phyloP scores from a whole-genome alignment of 2,329 filamentous ascomycete species.

The Rhynchosporium secalis region DNA sequence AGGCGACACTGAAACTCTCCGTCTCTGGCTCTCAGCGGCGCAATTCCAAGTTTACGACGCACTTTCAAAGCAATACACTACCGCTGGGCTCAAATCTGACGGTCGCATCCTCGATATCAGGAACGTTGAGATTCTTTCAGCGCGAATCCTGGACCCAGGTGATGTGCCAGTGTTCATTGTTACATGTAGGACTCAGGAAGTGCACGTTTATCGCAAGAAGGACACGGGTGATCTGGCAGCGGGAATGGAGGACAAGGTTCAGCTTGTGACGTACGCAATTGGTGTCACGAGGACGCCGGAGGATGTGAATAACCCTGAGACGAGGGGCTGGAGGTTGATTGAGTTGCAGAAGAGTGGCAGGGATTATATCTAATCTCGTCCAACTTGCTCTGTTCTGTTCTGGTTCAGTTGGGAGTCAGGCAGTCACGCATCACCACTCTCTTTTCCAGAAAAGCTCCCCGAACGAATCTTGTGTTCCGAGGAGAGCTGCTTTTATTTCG shows the following conservation, averaged over 20 bases:
- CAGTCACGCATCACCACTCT: neutral
- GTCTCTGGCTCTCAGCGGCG: slow-evolving; percentile 92
- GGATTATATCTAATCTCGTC: slow-evolving; percentile 68
- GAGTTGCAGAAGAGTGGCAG: slow-evolving; percentile 98
- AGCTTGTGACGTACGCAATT: slow-evolving; percentile 97
- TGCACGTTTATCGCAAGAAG: slow-evolving; percentile 92
- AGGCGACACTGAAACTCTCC: slow-evolving; percentile 85
- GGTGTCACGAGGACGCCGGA: slow-evolving; percentile 91
- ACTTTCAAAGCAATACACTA: slow-evolving; percentile 94
- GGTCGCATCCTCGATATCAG: slow-evolving; percentile 94
- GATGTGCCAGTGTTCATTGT: slow-evolving; percentile 96
- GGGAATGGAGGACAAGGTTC: slow-evolving; percentile 98
- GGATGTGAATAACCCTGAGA: slow-evolving; percentile 96
- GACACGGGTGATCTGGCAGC: slow-evolving; percentile 89
- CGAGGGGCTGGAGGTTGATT: slow-evolving; percentile 93
- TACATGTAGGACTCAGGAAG: slow-evolving; percentile 93
- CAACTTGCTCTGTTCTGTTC: neutral
- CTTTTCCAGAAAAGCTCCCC: neutral
- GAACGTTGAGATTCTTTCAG: slow-evolving; percentile 83
- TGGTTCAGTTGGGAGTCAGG: neutral
- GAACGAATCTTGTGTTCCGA: too few species aligned
- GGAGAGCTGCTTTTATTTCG: neutral
- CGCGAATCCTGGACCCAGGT: slow-evolving; percentile 78
- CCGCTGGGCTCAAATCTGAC: slow-evolving; percentile 89
- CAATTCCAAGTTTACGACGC: slow-evolving; percentile 97